Percentiles rank a stretch among this genome's conserved stretches.
Evolutionary conservation across 352 stramenopile genomes (phyloP).

Genomic region (Phytophthora ramorum): DNA sequence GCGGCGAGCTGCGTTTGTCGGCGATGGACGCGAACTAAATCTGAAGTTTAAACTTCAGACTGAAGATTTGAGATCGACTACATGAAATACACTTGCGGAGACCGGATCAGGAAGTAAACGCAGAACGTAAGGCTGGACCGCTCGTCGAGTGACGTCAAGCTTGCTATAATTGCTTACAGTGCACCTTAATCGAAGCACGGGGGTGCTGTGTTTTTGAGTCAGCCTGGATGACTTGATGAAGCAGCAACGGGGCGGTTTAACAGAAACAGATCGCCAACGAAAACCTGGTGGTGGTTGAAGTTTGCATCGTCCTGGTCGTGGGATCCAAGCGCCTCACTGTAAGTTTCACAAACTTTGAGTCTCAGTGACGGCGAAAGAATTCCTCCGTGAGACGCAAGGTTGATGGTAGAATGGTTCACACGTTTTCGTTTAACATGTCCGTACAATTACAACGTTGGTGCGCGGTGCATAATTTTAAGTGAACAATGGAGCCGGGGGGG

Average conservation of each 20-base stretch:
- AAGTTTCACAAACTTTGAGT: too few relatives aligned
- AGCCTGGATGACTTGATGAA: neutral
- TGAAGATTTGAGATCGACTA: conserved; percentile 38
- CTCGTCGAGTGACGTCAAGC: neutral
- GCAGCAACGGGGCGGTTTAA: conserved; percentile 25
- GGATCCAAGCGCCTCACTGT: conserved; percentile 2
- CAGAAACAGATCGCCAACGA: conserved; percentile 25
- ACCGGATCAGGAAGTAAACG: conserved; percentile 5
- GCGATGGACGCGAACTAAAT: conserved; percentile 4
- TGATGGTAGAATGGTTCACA: neutral
- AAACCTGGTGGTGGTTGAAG: conserved; percentile 35
- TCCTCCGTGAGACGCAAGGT: conserved; percentile 9
- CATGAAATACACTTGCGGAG: neutral
- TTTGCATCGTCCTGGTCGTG: conserved; percentile 16
- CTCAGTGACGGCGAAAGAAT: neutral
- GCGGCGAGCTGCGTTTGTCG: neutral
- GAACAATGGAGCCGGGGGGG: neutral
- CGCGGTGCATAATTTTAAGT: neutral
- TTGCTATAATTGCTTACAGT: neutral
- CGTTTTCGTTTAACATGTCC: conserved; percentile 4
- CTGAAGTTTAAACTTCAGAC: conserved; percentile 23
- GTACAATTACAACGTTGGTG: neutral
- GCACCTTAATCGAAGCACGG: neutral
- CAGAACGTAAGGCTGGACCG: too few relatives aligned
- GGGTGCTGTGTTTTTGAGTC: conserved; percentile 1